phyloP scores from a whole-genome alignment of 2,329 filamentous ascomycete genomes.

The Cadophora luteo-olivacea region DNA sequence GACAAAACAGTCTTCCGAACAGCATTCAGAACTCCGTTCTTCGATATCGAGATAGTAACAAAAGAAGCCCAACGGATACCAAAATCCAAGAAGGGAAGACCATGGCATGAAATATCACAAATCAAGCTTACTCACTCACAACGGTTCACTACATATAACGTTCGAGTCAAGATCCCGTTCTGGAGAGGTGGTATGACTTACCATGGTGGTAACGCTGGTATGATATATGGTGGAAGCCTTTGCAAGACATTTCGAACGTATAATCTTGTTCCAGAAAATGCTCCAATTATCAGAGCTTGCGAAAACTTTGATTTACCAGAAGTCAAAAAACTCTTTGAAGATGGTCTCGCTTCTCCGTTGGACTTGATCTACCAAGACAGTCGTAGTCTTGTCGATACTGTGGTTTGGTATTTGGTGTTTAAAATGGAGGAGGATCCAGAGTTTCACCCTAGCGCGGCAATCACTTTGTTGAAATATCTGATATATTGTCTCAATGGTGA shows the following conservation, averaged over 20 bases:
- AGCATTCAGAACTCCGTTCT: neutral
- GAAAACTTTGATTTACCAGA: neutral
- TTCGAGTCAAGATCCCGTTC: conserved; percentile 5
- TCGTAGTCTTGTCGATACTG: neutral
- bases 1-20: neutral
- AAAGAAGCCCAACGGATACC: neutral
- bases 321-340: neutral
- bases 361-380: neutral
- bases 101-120: neutral
- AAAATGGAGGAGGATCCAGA: neutral
- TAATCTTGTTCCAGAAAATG: neutral
- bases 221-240: neutral
- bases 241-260: neutral
- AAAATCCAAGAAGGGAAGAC: neutral
- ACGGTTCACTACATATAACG: neutral
- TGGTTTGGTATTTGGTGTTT: neutral
- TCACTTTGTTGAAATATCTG: neutral
- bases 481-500: neutral
- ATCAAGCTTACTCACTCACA: neutral
- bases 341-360: conserved; percentile 7
- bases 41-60: neutral
- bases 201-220: neutral
- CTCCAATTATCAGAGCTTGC: neutral
- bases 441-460: neutral
- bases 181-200: conserved; percentile 3